These are phyloP conservation scores for Alliaria petiolata DNA, from an alignment of 345 rosid genomes.

Conservation along the genomic window DNA sequence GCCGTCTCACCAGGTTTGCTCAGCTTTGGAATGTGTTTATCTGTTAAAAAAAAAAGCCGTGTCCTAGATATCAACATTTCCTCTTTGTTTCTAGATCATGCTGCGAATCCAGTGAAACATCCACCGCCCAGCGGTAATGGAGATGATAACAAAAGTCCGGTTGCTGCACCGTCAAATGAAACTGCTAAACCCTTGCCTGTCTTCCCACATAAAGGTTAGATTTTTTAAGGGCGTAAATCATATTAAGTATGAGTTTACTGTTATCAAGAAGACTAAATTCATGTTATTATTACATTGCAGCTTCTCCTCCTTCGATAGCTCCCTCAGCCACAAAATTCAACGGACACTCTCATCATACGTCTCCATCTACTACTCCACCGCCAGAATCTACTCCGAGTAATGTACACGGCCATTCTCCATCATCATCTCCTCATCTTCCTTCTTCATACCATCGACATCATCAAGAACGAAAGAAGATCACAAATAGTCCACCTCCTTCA, in stretches of 20 bases:
- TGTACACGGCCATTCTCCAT: constrained; percentile 28
- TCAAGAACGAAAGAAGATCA: constrained; percentile 33
- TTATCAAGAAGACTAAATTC: neutral
- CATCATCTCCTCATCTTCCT: constrained; percentile 50
- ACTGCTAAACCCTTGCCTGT: constrained; percentile 43
- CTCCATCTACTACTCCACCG: constrained; percentile 19
- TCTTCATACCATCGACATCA: constrained; percentile 38
- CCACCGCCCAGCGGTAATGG: constrained; percentile 39
- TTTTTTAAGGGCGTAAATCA: neutral
- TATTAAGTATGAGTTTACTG: neutral
- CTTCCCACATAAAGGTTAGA: constrained; percentile 44
- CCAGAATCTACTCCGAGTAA: constrained; percentile 31
- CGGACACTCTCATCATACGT: constrained; percentile 1
- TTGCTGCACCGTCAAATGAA: constrained; percentile 48
- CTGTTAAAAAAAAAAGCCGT: neutral
- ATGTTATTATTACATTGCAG: constrained; percentile 4
- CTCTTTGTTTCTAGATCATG: constrained; percentile 36
- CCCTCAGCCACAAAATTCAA: constrained; percentile 16
- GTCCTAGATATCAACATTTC: constrained; percentile 11
- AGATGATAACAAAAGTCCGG: constrained; percentile 46
- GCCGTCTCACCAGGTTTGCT: constrained; percentile 29
- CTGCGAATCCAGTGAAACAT: constrained; percentile 40
- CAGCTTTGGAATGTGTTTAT: constrained; percentile 11
- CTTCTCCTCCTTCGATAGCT: constrained; percentile 26
- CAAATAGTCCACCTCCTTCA: constrained; percentile 38